Conservation (phyloP, 2,329 filamentous ascomycete genomes). For the Ophiostoma ulmi region DNA sequence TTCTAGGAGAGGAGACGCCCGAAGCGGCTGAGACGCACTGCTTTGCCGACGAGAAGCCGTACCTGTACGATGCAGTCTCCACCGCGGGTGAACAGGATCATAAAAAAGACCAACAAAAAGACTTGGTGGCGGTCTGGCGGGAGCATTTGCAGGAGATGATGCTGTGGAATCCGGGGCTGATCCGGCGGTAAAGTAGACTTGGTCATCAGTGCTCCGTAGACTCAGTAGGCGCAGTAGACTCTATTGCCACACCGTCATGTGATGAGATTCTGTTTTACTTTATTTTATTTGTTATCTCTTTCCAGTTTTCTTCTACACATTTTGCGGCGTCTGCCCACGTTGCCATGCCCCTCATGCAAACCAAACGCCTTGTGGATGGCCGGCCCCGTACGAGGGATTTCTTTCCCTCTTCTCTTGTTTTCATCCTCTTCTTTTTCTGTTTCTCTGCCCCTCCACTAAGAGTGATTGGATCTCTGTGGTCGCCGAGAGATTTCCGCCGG, state of each 20-base stretch:
- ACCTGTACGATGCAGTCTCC: slow-evolving; percentile 36
- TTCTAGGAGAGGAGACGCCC: slow-evolving; percentile 41
- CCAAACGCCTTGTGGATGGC: slow-evolving; percentile 2
- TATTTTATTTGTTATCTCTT: background rate
- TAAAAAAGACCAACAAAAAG: background rate
- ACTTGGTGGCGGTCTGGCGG: slow-evolving; percentile 25
- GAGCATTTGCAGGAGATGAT: slow-evolving; percentile 27
- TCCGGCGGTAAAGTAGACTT: background rate
- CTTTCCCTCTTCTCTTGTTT: background rate
- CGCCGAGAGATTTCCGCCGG: slow-evolving; percentile 4
- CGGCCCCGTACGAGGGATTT: slow-evolving; percentile 2
- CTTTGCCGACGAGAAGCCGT: slow-evolving; percentile 46
- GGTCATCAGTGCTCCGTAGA: background rate
- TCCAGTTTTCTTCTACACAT: background rate
- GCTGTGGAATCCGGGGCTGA: slow-evolving; percentile 27
- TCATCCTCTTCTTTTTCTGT: background rate
- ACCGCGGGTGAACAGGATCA: background rate
- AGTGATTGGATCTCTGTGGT: slow-evolving; percentile 1
- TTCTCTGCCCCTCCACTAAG: background rate
- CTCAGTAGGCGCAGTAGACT: background rate
- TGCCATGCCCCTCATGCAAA: background rate
- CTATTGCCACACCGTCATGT: background rate
- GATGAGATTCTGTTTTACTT: background rate
- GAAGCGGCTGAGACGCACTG: slow-evolving; percentile 42
- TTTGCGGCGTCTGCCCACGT: background rate